Evolutionary conservation across 345 rosid genomes (phyloP), one percentile per base, ranked within the genome.

Genomic region (Camelina laxa): DNA sequence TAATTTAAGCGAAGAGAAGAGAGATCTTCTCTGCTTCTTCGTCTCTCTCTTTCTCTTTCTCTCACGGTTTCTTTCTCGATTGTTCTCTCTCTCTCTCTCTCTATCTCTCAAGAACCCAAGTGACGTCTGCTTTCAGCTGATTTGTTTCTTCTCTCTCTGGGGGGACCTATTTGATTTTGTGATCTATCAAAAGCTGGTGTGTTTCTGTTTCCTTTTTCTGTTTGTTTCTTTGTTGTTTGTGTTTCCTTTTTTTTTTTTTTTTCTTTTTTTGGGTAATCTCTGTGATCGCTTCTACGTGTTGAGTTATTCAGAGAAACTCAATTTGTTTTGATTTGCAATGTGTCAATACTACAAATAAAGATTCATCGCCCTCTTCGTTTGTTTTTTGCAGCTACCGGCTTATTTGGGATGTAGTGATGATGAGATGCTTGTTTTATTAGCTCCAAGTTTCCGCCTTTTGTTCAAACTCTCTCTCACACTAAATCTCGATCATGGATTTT

Each of bases 341-440:
- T 85, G 85, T 86, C 88, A 48, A 59, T 74, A 2, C 17, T 50
- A 3, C 3, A 24, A 24, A 24, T 4, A 24, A 24, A 48, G 44
- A 38, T 83, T 83, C 81, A 65, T 79, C 36, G 55, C 21, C 30
- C 15, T 67, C 19, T 64, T 64, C n/a, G 7, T 22, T 44, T 47
- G 13, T 50, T 49, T 49, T 45, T 68, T 82, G 78, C 67, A 80
- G 83, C 64, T 48, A 14, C 64, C 64, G 57, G 57, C 69, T 67
- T 27, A 27, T 42, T 65, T 70, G 73, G 74, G 67, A 64, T 65
- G 65, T 60, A 65, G 84, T 84, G 30, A 27, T 27, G 30, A 27
- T 27, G 91, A 82, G 81, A 86, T 87, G 91, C 91, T 72, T 80
- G 62, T 79, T 82, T 71, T 56, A 79, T 71, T 56, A 79, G 67